Evolutionary conservation across 2,329 filamentous ascomycete genomes (phyloP).

Genomic region (Bipolaris sorokiniana): DNA sequence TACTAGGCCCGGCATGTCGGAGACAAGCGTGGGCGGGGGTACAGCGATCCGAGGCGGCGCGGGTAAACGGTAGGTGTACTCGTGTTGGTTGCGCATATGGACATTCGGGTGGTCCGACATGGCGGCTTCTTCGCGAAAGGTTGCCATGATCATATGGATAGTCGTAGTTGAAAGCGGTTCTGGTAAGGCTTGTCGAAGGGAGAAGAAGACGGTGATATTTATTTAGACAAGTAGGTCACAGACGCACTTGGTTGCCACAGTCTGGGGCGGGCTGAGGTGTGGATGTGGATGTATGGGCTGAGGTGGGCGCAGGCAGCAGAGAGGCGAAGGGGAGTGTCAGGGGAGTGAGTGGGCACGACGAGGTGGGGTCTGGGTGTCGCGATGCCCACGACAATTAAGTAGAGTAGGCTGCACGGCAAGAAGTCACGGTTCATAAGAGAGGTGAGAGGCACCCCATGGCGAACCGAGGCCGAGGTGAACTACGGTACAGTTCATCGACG

Average conservation of each 20-base stretch:
- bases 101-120: conserved; percentile 38
- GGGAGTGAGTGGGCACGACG: not conserved
- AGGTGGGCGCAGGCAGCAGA: conserved; percentile 4
- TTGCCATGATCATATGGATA: conserved; percentile 6
- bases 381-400: not conserved
- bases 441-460: not conserved
- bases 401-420: not conserved
- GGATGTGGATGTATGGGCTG: not conserved
- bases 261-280: not conserved
- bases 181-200: not conserved
- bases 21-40: conserved; percentile 53
- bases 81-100: conserved; percentile 40
- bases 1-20: conserved; percentile 49
- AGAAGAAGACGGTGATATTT: not conserved
- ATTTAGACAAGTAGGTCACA: not conserved
- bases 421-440: not conserved
- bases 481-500: not conserved
- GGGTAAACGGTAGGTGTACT: conserved; percentile 55
- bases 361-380: not conserved
- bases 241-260: not conserved
- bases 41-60: conserved; percentile 57
- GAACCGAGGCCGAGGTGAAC: not conserved
- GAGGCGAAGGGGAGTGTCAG: not conserved
- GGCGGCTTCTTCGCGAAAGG: conserved; percentile 34
- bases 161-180: not conserved